Evolutionary conservation across 176 grass and related monocot genomes (phyloP).

Genomic region (Lolium perenne): DNA sequence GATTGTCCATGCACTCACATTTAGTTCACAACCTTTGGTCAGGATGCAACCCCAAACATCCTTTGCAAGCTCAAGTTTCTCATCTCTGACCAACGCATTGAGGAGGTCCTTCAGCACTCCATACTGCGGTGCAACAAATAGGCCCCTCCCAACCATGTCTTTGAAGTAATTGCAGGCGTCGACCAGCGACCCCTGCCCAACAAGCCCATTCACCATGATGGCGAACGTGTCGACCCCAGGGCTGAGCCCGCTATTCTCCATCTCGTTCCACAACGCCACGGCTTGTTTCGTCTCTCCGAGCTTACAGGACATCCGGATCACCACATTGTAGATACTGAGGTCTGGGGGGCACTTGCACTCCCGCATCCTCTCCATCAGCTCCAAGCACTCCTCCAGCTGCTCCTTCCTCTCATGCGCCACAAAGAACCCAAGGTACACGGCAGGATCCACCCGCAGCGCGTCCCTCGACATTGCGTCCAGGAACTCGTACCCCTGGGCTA

Average conservation of each 20-base stretch:
- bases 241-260: conserved; percentile 70
- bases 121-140: conserved; percentile 83
- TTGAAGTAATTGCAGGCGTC: conserved; percentile 82
- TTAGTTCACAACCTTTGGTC: conserved; percentile 81
- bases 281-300: conserved; percentile 82
- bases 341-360: conserved; percentile 64
- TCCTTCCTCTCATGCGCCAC: conserved; percentile 76
- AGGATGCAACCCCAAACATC: conserved; percentile 85
- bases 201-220: conserved; percentile 86
- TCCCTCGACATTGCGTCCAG: conserved; percentile 67
- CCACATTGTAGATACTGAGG: conserved; percentile 70
- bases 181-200: conserved; percentile 59
- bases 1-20: conserved; percentile 90
- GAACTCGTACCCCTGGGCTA: conserved; percentile 78
- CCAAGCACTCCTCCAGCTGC: conserved; percentile 86
- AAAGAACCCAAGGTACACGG: conserved; percentile 72
- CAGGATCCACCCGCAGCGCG: conserved; percentile 64
- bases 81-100: conserved; percentile 73
- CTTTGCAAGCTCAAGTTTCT: conserved; percentile 85
- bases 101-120: conserved; percentile 88
- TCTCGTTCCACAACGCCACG: conserved; percentile 70
- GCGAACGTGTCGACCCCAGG: conserved; percentile 77
- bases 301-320: conserved; percentile 81
- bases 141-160: conserved; percentile 79
- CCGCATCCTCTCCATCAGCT: conserved; percentile 79